Evolutionary conservation across 305 asterid species (phyloP).

Genomic region (Solanum hybrid): DNA sequence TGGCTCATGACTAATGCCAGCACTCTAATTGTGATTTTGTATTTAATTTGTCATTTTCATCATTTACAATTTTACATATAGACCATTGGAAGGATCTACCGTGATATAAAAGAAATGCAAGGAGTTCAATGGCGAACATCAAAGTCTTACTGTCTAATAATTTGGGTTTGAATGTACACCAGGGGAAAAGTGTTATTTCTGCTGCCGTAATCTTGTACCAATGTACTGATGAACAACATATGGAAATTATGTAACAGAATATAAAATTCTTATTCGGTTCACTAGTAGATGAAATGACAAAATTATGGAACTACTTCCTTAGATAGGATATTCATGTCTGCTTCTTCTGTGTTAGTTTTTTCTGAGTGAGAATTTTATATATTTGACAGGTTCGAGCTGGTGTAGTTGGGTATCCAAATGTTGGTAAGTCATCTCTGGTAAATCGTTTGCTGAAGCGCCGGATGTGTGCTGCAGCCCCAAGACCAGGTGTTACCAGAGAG

Average conservation of each 20-base stretch:
- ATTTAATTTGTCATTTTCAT: background rate
- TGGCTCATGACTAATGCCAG: background rate
- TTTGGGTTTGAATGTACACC: background rate
- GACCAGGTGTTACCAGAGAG: conserved; percentile 95
- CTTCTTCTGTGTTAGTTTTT: background rate
- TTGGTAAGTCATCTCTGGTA: conserved; percentile 90
- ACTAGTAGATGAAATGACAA: background rate
- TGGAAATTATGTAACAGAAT: background rate
- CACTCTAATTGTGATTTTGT: background rate
- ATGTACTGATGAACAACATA: background rate
- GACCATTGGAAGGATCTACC: background rate
- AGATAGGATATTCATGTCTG: background rate
- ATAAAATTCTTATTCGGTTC: background rate
- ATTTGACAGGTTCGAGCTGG: conserved; percentile 81
- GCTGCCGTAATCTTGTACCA: background rate
- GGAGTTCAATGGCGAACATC: background rate
- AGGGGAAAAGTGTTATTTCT: background rate
- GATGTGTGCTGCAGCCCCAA: conserved; percentile 96
- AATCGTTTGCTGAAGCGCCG: conserved; percentile 92
- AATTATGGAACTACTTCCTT: background rate
- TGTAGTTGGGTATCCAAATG: conserved; percentile 88
- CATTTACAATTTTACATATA: background rate
- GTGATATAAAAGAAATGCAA: background rate
- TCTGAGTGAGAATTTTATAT: background rate
- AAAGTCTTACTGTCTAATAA: background rate